phyloP scores from a whole-genome alignment of 2,329 filamentous ascomycete species.

The Neophaeococcomyces mojaviensis region DNA sequence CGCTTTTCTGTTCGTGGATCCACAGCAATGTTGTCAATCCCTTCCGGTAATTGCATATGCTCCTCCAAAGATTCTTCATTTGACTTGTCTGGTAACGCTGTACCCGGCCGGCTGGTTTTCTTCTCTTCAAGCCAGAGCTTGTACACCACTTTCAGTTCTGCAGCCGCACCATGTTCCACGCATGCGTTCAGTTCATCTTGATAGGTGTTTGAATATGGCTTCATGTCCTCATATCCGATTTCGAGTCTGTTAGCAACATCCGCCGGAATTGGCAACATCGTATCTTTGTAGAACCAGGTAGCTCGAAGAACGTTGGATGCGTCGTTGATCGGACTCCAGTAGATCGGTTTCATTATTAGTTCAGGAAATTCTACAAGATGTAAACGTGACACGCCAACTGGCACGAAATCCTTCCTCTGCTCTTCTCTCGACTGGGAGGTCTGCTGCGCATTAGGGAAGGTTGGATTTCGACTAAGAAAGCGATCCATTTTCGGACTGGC shows the following conservation, averaged over 20 bases:
- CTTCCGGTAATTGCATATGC: conserved; percentile 11
- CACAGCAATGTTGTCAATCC: conserved; percentile 15
- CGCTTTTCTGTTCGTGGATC: conserved; percentile 16
- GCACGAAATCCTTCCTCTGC: conserved; percentile 50
- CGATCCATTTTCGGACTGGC: conserved; percentile 11
- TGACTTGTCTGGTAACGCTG: conserved; percentile 32
- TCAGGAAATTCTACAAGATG: conserved; percentile 79
- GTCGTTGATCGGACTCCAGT: conserved; percentile 93
- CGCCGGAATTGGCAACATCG: conserved; percentile 82
- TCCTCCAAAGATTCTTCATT: conserved; percentile 21
- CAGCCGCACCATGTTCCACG: conserved; percentile 77
- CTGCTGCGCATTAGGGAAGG: background rate
- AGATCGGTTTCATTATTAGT: conserved; percentile 89
- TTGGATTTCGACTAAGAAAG: conserved; percentile 14
- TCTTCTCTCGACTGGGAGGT: conserved; percentile 20
- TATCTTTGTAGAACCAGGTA: conserved; percentile 97
- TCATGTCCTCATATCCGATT: conserved; percentile 77
- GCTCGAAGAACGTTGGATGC: conserved; percentile 72
- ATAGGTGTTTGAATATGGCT: conserved; percentile 89
- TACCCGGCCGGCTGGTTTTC: conserved; percentile 29
- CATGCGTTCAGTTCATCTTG: conserved; percentile 83
- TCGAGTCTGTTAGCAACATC: conserved; percentile 86
- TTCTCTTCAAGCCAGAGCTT: conserved; percentile 61
- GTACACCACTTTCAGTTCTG: conserved; percentile 85
- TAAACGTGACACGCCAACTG: conserved; percentile 82